phyloP scores from a whole-genome alignment of 2,329 filamentous ascomycete species.

The Colletotrichum abscissum region DNA sequence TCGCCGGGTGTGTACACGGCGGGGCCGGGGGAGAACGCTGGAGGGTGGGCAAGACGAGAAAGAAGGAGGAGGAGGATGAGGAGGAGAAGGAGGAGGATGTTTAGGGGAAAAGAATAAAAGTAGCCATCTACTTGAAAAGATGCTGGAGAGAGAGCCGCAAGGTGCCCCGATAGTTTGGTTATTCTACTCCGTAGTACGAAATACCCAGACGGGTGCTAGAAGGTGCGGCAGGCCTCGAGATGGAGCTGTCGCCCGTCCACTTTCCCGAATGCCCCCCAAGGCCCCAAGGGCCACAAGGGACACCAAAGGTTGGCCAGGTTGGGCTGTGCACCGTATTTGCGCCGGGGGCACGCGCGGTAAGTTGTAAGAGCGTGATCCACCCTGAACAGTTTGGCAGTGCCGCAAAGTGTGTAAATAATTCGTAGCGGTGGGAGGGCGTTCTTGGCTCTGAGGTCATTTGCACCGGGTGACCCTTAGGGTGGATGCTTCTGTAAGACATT shows the following conservation, averaged over 20 bases:
- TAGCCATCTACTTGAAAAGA: conserved; percentile 1
- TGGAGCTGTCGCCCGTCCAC: not conserved
- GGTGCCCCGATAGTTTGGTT: not conserved
- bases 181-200: not conserved
- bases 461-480: conserved; percentile 25
- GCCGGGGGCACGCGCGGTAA: conserved; percentile 31
- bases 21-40: not conserved
- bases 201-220: not conserved
- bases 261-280: conserved; percentile 1
- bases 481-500: conserved; percentile 17
- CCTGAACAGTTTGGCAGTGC: not conserved
- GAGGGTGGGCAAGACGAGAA: not conserved
- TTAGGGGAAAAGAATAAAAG: not conserved
- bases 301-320: not conserved
- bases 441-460: conserved; percentile 35
- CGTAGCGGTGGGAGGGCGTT: conserved; percentile 15
- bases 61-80: no score
- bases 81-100: no score
- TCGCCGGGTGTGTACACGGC: not conserved
- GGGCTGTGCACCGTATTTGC: conserved; percentile 22
- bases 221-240: conserved; percentile 8
- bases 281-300: not conserved
- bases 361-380: conserved; percentile 25
- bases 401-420: conserved; percentile 4
- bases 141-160: not conserved